Evolutionary conservation across 2,329 filamentous ascomycete genomes (phyloP), one percentile per base, ranked within the genome.

Genomic region (Fusarium lateritium): DNA sequence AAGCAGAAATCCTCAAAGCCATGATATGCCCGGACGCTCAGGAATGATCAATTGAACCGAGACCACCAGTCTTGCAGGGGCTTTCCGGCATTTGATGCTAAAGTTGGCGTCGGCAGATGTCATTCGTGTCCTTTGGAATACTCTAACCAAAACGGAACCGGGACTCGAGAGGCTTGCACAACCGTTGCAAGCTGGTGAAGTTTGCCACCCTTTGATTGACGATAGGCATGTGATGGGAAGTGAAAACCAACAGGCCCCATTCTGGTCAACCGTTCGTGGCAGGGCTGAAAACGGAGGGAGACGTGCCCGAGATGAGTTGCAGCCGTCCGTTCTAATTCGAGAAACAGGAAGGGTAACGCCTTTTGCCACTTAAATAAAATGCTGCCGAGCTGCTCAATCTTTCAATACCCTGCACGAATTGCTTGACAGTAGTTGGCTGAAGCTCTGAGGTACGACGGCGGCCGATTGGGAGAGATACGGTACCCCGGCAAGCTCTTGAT

Each of bases 141-240:
- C 47, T 17, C 49, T 55, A 63, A 24, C 51, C 42, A 47, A 51
- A 38, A 60, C 21, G 53, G 52, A 45, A 70, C n/a, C 26, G 33
- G 28, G 40, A 46, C 52, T 38, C 22, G n/a, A 45, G 45, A 31
- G 44, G 46, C 50, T 57, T 56, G 43, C 36, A 62, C 15, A 40
- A 31, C 28, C 50, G 28, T 42, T 56, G 36, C 24, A 38, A 47
- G 40, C 51, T 36, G 38, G 49, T 45, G 36, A 38, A 38, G 45
- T 70, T 70, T 56, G 67, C 67, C 67, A 70, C 63, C 34, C 31
- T 19, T 26, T 31, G 28, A 40, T 64, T 21, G 44, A 24, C n/a
- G 38, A 45, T n/a, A 34, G 54, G 54, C 67, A 68, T 70, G 63
- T 68, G 67, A 61, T 38, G 51, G 42, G 39, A 62, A 46, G 42